Percentiles rank a stretch among this genome's conserved stretches.
These are phyloP conservation scores for Aspergillus incahuasiensis DNA, from an alignment of 495 filamentous ascomycete genomes.

Conservation along the genomic window DNA sequence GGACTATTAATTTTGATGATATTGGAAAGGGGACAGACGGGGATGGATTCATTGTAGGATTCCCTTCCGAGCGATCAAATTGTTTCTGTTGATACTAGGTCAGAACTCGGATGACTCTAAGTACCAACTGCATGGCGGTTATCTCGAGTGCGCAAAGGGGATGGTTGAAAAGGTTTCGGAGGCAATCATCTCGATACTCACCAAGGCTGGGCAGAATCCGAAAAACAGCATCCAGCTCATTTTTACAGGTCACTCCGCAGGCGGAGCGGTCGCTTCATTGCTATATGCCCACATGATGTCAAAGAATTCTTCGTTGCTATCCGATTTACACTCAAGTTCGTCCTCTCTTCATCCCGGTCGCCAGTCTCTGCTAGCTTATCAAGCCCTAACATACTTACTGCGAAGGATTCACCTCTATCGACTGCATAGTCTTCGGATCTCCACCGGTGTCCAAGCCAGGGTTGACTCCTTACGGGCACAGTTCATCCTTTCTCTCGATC, in stretches of 20 bases:
- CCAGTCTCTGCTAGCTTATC: no score
- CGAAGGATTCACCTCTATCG: no score
- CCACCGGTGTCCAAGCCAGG: slow-evolving; percentile 71
- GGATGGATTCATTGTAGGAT: slow-evolving; percentile 3
- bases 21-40: slow-evolving; percentile 4
- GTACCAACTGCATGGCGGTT: slow-evolving; percentile 6
- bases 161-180: slow-evolving; percentile 8
- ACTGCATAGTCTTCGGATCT: no score
- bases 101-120: neutral
- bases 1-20: slow-evolving; percentile 10
- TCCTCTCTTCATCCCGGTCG: neutral
- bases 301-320: neutral
- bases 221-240: slow-evolving; percentile 40
- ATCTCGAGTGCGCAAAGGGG: slow-evolving; percentile 6
- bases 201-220: neutral
- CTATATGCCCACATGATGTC: slow-evolving; percentile 73
- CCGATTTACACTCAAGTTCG: neutral
- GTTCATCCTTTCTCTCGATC: slow-evolving; percentile 69
- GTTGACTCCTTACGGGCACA: slow-evolving; percentile 34
- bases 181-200: slow-evolving; percentile 1
- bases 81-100: neutral
- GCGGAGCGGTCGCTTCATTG: slow-evolving; percentile 72
- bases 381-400: no score
- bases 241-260: slow-evolving; percentile 80
- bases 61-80: no score